Evolutionary conservation across 345 rosid genomes (phyloP), one percentile per base, ranked within the genome.

Genomic region (Excoecaria agallocha): DNA sequence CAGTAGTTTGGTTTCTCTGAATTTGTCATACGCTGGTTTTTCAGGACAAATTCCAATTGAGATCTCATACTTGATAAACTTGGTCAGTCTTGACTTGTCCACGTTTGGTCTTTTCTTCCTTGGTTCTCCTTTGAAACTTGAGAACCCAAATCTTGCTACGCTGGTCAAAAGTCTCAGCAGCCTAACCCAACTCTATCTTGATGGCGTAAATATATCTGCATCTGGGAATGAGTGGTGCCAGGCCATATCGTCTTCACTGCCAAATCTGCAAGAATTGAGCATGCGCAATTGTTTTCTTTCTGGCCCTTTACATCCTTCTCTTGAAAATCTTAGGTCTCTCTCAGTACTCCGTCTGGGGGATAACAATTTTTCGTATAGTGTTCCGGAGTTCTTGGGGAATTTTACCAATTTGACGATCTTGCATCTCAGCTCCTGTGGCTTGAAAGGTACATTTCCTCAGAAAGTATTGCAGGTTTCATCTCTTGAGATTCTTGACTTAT

Each of bases 51-150:
- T 87, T 60, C 87, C 89, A 0, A 2, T 7, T 24, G 70, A 12
- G 17, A 68, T 87, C 57, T 85, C 88, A 24, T 3, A 35, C 16
- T 0, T 89, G 86, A 63, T 62, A n/a, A 81, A 41, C 56, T 70
- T 89, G 83, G 83, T 82, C 3, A 76, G 56, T 38, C 86, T 88
- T 35, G 90, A 86, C 73, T 72, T 88, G 6, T 85, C 92, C 24
- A 0, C 3, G 45, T 8, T 25, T 19, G 9, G 0, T 4, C 0
- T 6, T 20, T 50, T 3, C 8, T 46, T 12, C 43, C 51, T 35
- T 8, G 76, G 56, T 19, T 0, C 0, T 16, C 8, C 73, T 0
- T 68, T 81, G 70, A 71, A 70, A 62, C 80, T 84, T 15, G 70
- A 76, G 77, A 80, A 79, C 24, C 83, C 89, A n/a, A 78, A 80